phyloP scores from a whole-genome alignment of 148 eudicot species.

The Vaccinium darrowii region DNA sequence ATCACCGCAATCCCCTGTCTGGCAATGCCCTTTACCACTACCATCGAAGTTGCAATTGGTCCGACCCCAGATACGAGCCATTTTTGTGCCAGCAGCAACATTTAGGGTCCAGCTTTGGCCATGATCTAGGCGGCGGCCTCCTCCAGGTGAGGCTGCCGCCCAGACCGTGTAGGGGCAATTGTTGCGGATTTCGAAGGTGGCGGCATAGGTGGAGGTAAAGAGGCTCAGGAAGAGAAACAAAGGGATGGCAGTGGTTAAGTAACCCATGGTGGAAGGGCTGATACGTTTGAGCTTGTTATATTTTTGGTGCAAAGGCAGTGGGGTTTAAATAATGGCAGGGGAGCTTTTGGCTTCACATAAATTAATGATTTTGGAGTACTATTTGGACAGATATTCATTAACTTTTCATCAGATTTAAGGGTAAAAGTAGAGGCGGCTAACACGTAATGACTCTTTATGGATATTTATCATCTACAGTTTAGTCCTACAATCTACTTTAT shows the following conservation, averaged over 20 bases:
- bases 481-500: background rate
- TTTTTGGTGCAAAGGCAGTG: background rate
- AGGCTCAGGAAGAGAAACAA: conserved; percentile 18
- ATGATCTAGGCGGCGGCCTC: conserved; percentile 25
- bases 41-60: conserved; percentile 36
- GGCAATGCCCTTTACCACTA: conserved; percentile 21
- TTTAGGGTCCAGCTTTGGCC: conserved; percentile 28
- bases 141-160: conserved; percentile 45
- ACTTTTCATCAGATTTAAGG: background rate
- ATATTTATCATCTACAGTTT: background rate
- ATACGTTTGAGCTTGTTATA: background rate
- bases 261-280: background rate
- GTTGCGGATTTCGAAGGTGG: conserved; percentile 43
- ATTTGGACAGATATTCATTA: background rate
- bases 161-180: conserved; percentile 55
- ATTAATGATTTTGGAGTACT: background rate
- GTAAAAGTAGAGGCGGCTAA: background rate
- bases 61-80: conserved; percentile 36
- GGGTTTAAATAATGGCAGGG: background rate
- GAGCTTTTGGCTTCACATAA: background rate
- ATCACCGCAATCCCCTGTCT: conserved; percentile 33
- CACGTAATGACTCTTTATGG: background rate
- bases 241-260: background rate
- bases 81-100: conserved; percentile 19
- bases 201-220: conserved; percentile 30